These are phyloP conservation scores for Pezicula rhizophila DNA, from an alignment of 2,329 filamentous ascomycete species.

Conservation along the genomic window DNA sequence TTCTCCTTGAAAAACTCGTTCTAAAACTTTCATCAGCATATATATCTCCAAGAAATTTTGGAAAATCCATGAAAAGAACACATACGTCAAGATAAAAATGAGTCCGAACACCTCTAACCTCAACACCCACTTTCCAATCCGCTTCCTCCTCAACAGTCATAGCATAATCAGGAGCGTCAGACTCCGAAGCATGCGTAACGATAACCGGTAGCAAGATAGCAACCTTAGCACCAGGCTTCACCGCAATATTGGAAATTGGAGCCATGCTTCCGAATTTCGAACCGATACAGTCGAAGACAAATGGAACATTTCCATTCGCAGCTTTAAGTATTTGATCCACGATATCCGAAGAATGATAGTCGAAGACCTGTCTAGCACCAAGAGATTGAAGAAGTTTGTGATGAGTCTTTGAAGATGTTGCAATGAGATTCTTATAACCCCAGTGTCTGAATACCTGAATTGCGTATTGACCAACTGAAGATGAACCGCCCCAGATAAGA, in stretches of 20 bases:
- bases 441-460: conserved; percentile 42
- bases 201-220: conserved; percentile 57
- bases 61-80: background rate
- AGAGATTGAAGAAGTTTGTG: conserved; percentile 24
- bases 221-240: conserved; percentile 41
- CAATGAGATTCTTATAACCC: conserved; percentile 42
- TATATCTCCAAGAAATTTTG: too few relatives aligned
- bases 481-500: conserved; percentile 30
- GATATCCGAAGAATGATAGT: conserved; percentile 24
- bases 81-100: conserved; percentile 45
- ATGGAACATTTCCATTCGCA: conserved; percentile 28
- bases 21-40: conserved; percentile 24
- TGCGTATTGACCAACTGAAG: conserved; percentile 27
- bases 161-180: conserved; percentile 43
- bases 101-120: conserved; percentile 47
- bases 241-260: conserved; percentile 45
- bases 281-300: conserved; percentile 52
- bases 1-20: conserved; percentile 45
- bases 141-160: conserved; percentile 43
- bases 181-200: conserved; percentile 42
- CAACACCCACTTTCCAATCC: conserved; percentile 46
- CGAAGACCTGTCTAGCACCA: conserved; percentile 25
- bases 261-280: conserved; percentile 39
- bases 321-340: conserved; percentile 13
- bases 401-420: conserved; percentile 23